phyloP scores from a whole-genome alignment of 2,329 filamentous ascomycete species.

The Emmonsiellopsis sp. region DNA sequence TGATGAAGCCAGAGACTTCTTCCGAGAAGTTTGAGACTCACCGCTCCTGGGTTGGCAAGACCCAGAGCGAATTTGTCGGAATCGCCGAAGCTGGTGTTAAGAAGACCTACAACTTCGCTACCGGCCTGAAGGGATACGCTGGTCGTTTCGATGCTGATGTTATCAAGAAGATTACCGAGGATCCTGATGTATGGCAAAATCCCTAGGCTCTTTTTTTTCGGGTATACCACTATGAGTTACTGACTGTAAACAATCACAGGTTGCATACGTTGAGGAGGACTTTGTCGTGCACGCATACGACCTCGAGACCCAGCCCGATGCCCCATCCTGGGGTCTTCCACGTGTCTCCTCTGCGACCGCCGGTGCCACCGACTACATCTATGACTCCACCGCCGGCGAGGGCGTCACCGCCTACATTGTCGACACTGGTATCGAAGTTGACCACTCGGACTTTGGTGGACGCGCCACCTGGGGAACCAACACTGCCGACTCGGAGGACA shows the following conservation, averaged over 20 bases:
- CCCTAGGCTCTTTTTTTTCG: not conserved
- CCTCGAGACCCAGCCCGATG: conserved; percentile 13
- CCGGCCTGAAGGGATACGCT: conserved; percentile 1
- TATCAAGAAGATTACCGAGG: conserved; percentile 1
- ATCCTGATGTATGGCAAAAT: conserved; percentile 4
- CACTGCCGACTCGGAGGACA: conserved; percentile 14
- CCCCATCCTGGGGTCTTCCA: conserved; percentile 27
- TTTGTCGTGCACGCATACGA: conserved; percentile 1
- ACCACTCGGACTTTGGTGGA: conserved; percentile 26
- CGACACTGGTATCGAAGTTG: conserved; percentile 29
- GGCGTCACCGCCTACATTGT: conserved; percentile 29
- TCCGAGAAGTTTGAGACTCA: conserved; percentile 1
- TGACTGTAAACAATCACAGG: conserved; percentile 5
- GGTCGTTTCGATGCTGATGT: conserved; percentile 1
- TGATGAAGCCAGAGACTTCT: not conserved
- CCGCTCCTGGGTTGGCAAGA: conserved; percentile 1
- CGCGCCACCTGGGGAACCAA: conserved; percentile 28
- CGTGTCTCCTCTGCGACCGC: conserved; percentile 21
- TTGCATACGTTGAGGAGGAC: conserved; percentile 12
- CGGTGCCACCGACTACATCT: conserved; percentile 22
- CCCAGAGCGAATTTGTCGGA: not conserved
- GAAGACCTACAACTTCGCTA: not conserved
- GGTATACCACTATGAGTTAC: not conserved
- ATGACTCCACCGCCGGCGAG: conserved; percentile 26
- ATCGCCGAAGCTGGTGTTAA: not conserved